Base-by-base conservation (phyloP, 2,329 filamentous ascomycete species). In the Ophiocordyceps robertsii region DNA sequence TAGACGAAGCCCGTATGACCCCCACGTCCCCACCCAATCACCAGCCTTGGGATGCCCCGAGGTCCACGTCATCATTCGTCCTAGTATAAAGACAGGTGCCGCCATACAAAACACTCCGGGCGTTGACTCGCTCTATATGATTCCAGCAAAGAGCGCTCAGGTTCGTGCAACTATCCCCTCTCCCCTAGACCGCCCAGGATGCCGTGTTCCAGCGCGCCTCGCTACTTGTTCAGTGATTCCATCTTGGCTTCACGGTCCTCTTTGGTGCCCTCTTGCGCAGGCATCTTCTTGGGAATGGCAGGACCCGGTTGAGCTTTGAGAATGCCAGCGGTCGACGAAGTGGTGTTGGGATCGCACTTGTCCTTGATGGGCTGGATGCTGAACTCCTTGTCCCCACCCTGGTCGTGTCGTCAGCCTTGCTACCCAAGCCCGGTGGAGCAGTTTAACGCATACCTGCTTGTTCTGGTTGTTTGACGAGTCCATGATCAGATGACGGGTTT, bases 181-280 rank as follows among this genome's bases (percentile, higher is more conserved):
- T 7, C 24, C 19, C 19, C 19, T 19, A 19, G 24, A 27, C 24
- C 3, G 24, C 9, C 24, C 24, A 27, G 24, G 24, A 9, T 27
- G 24, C 24, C 24, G 6, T 27, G 24, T 27, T 27, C 24, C 24
- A 27, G 9, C 24, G 24, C 24, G 19, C 9, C 6, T 27, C 12
- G n/a, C n/a, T 33, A 14, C 56, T 82, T 77, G 67, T 85, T 85
- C 59, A 86, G 53, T 53, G 75, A 75, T 57, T 77, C 66, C 46
- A 77, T 78, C 58, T 75, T 79, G 12, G 72, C 77, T 53, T 71
- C 66, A 42, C 81, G 73, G 54, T 86, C 82, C 57, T 83, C 80
- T 62, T 81, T 82, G 45, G 72, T 76, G 14, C 75, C 77, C 63
- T 80, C 75, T 40, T 71, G 56, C 30, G 61, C 61, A 14, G 69